Conservation (phyloP, 1,284 basidiomycete genomes). For the Pseudozyma sp. region DNA sequence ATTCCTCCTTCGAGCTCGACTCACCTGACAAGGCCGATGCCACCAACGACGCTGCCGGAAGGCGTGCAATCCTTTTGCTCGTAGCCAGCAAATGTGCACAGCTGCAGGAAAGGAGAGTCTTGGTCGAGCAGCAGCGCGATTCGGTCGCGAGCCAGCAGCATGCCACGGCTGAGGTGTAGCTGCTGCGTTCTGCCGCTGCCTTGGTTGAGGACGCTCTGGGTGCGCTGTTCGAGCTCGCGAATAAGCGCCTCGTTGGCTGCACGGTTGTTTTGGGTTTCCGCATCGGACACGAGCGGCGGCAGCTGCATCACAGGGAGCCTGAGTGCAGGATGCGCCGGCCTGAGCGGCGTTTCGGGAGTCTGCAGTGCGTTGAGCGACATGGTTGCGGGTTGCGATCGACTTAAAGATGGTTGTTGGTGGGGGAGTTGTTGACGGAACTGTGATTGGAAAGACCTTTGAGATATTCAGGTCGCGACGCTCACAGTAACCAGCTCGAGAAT, state of each 20-base stretch:
- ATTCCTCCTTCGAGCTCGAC: background rate
- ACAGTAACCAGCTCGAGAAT: too few relatives aligned
- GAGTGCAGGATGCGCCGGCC: constrained; percentile 4
- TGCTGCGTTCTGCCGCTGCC: constrained; percentile 4
- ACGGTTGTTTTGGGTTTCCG: background rate
- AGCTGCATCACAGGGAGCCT: constrained; percentile 8
- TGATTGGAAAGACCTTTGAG: too few relatives aligned
- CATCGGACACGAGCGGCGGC: constrained; percentile 1
- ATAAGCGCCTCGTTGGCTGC: constrained; percentile 6
- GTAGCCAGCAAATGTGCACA: constrained; percentile 7
- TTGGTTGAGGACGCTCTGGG: constrained; percentile 6
- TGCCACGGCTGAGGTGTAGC: constrained; percentile 6
- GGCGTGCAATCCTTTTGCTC: constrained; percentile 5
- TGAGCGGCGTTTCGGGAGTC: constrained; percentile 6
- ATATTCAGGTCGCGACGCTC: too few relatives aligned
- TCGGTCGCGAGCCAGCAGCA: constrained; percentile 7
- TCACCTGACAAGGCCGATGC: constrained; percentile 7
- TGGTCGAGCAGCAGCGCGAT: constrained; percentile 6
- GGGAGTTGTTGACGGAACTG: background rate
- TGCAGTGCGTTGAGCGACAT: constrained; percentile 7
- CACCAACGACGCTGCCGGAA: constrained; percentile 5
- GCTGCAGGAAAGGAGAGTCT: constrained; percentile 7
- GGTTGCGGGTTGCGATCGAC: background rate
- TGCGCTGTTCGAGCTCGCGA: background rate
- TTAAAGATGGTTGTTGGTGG: background rate